These are phyloP conservation scores for Cadophora malorum DNA, from an alignment of 2,329 filamentous ascomycete genomes.

Conservation along the genomic window DNA sequence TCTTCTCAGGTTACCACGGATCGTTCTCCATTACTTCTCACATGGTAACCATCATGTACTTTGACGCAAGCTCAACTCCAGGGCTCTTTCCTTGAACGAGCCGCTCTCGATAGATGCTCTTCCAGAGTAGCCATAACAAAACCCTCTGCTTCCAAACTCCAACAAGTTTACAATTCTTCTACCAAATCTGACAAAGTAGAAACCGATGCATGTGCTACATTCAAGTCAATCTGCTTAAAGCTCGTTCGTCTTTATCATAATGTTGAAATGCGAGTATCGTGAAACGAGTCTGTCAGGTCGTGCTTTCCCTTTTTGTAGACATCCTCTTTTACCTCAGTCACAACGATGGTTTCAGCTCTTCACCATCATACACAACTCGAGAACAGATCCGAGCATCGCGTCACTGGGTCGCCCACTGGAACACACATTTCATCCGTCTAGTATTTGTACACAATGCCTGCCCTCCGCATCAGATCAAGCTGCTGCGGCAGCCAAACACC, in stretches of 20 bases:
- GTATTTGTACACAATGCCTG: conserved; percentile 18
- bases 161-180: too few relatives aligned
- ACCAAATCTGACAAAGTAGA: too few relatives aligned
- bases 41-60: too few relatives aligned
- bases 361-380: conserved; percentile 12
- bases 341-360: neutral
- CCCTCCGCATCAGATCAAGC: conserved; percentile 14
- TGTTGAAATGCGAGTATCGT: neutral
- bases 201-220: too few relatives aligned
- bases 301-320: conserved; percentile 7
- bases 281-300: neutral
- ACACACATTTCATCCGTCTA: conserved; percentile 15
- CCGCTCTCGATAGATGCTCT: too few relatives aligned
- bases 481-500: conserved; percentile 42
- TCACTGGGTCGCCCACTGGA: neutral
- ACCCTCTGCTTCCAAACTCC: too few relatives aligned
- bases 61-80: too few relatives aligned
- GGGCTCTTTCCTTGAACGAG: too few relatives aligned
- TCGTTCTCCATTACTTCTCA: too few relatives aligned
- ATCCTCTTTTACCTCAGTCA: neutral
- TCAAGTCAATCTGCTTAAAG: neutral
- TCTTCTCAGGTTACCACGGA: too few relatives aligned
- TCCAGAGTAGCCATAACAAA: too few relatives aligned
- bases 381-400: neutral
- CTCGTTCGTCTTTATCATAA: neutral